Base-by-base conservation (phyloP, 1,139 yeast species). In the Geotrichum histeridarum region DNA sequence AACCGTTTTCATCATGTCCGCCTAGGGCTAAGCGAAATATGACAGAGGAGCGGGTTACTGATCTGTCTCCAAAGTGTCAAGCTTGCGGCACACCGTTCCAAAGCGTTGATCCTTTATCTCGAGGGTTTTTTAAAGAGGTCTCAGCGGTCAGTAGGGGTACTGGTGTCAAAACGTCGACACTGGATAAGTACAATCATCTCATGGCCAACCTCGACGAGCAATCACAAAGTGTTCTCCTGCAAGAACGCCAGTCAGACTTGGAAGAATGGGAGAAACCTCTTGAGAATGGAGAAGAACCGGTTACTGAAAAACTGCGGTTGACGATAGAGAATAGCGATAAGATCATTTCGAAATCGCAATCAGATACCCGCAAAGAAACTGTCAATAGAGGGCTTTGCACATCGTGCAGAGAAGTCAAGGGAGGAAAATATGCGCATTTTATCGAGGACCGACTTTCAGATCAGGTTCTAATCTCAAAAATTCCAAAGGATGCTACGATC, bases 21-120 rank as follows among this genome's bases (percentile, higher is more conserved):
- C 11, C 45, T 7, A 41, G 42, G 42, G 18, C 47, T 12, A 49
- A 41, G 30, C 36, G 30, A 22, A 22, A 32, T 8, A 35, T 36
- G 42, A 42, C 36, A 36, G 50, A 37, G 27, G 50, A 47, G 36
- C 50, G n/a, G 60, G 48, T 48, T 4, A 55, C 42, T 5, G 59
- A 54, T 31, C 37, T 58, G n/a, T 46, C 50, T 11, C 50, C 55
- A 6, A 54, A 57, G n/a, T 62, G 65, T 47, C 56, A 53, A 35
- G 54, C 82, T 2, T 83, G 88, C 68, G 87, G 87, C 38, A 70
- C 81, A 7, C 66, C 68, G 18, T 69, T 82, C 22, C 87, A 83
- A 62, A 63, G 64, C 14, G 59, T 57, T 1, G 69, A 74, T 48
- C 64, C 73, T 0, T 52, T 56, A 0, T 60, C 63, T 32, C 72